A percentile compares a stretch with the other conserved stretches of the same genome.
Conservation (phyloP, 164 flowering plant genomes). For the Houttuynia cordata region DNA sequence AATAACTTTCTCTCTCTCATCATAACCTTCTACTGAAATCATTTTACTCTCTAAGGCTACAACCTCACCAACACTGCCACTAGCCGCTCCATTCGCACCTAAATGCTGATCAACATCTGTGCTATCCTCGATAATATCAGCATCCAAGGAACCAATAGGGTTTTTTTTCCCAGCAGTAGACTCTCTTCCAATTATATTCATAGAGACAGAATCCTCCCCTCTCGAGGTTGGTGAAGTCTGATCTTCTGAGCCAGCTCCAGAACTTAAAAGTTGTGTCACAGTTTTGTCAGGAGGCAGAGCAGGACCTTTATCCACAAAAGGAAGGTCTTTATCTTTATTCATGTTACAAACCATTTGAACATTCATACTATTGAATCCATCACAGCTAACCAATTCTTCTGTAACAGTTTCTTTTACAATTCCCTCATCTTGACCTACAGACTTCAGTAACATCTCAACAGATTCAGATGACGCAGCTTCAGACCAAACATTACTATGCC, state of each 20-base stretch:
- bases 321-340: conserved; percentile 19
- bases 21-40: neutral
- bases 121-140: neutral
- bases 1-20: neutral
- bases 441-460: conserved; percentile 91
- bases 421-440: conserved; percentile 89
- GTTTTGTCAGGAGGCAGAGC: conserved; percentile 18
- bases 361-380: conserved; percentile 26
- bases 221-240: neutral
- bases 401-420: conserved; percentile 26
- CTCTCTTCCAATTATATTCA: conserved; percentile 1
- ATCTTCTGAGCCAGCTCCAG: conserved; percentile 9
- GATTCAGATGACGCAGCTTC: conserved; percentile 97
- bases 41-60: neutral
- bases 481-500: conserved; percentile 89
- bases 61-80: neutral
- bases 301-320: conserved; percentile 16
- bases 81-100: neutral
- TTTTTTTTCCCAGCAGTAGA: neutral
- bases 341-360: conserved; percentile 33
- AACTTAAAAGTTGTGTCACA: conserved; percentile 10
- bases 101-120: neutral
- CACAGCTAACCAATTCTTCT: conserved; percentile 38
- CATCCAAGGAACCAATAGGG: neutral
- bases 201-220: conserved; percentile 7